Evolutionary conservation across 2,329 filamentous ascomycete genomes (phyloP), one percentile per base, ranked within the genome.

Genomic region (Xylaria sp.): DNA sequence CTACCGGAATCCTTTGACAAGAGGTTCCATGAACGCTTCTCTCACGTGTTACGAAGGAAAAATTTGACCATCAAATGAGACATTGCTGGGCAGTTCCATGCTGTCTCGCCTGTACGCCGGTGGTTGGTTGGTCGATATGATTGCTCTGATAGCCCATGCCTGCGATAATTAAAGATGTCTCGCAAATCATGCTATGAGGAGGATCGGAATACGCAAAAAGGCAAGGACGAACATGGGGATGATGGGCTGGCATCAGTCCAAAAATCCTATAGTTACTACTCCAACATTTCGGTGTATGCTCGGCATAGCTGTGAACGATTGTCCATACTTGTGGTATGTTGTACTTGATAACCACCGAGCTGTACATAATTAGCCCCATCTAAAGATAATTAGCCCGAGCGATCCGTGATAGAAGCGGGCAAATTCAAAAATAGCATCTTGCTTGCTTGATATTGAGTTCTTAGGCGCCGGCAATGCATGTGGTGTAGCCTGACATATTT

Each of bases 391-490:
- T 77, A 77, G 68, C 63, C 73, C 69, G 58, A 13, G 60, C 57
- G 15, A 3, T 11, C 26, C 13, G 46, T 17, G n/a, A 59, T 63
- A 72, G 63, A 44, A 38, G 53, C 58, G 75, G 75, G 75, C 63
- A 73, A 77, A 77, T 73, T 74, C 71, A 77, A 77, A 77, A 78
- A 78, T 78, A 78, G 76, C 73, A 76, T 53, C 63, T 40, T 28
- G 3, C 62, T 64, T 70, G 65, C 49, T 66, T 36, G 57, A 74
- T 62, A 48, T 72, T 65, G 67, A 70, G 72, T 68, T 28, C 48
- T 72, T 76, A 77, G 73, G 62, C 76, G 76, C 76, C 72, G 66
- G 72, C 42, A 64, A 31, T 73, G 72, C 73, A 72, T 72, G 36
- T 48, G 42, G 57, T 63, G 63, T 70, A 59, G 71, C 59, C 40